phyloP scores from a whole-genome alignment of 345 rosid species.

The Eucalyptus caleyi region DNA sequence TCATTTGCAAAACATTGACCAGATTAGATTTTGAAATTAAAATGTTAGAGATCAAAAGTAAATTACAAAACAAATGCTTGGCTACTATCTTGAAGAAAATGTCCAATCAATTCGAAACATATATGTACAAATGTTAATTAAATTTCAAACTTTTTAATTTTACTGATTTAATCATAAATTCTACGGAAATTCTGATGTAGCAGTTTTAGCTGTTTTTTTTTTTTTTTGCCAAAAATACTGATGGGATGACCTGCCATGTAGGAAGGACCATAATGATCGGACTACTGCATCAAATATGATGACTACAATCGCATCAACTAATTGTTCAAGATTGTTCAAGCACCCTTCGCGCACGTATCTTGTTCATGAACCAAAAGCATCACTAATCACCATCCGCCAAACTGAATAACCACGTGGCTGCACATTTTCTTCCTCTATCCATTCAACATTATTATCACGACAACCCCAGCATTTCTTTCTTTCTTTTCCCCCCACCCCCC shows the following conservation, averaged over 20 bases:
- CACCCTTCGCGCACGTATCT: no score
- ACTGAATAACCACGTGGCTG: neutral
- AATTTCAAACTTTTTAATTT: accelerated
- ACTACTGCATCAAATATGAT: neutral
- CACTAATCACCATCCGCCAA: neutral
- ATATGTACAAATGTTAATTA: neutral
- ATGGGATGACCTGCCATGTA: neutral
- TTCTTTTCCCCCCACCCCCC: neutral
- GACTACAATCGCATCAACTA: neutral
- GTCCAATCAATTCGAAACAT: neutral
- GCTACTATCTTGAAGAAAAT: no score
- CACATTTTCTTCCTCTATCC: neutral
- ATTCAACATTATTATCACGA: neutral
- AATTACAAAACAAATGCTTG: neutral
- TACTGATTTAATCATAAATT: neutral
- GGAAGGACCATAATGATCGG: no score
- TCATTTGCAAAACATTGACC: neutral
- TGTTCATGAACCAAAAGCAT: neutral
- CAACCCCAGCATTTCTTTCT: neutral
- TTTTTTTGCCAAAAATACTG: neutral
- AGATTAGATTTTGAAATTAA: no score
- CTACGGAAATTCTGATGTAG: accelerated
- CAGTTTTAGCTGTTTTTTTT: no score
- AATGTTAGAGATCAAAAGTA: neutral
- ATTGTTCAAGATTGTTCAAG: no score